Evolutionary conservation across 2,329 filamentous ascomycete species (phyloP).

Genomic region (Curvularia eragrostidis): DNA sequence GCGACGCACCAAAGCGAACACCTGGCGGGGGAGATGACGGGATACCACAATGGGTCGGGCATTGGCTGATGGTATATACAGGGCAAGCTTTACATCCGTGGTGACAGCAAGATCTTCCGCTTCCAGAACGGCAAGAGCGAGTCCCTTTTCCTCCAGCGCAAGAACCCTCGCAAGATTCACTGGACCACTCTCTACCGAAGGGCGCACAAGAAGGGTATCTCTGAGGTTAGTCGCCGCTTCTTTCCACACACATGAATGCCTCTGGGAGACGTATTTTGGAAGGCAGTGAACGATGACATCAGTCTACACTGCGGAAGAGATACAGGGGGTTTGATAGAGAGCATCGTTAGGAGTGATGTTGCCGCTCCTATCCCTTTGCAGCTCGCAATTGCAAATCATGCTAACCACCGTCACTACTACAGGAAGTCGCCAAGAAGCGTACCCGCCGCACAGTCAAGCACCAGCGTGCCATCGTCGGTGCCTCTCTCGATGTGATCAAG

Average conservation of each 20-base stretch:
- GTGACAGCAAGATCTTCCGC: slow-evolving; percentile 99
- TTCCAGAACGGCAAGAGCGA: slow-evolving; percentile 99
- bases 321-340: not conserved
- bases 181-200: slow-evolving; percentile 98
- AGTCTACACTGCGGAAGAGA: slow-evolving; percentile 17
- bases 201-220: slow-evolving; percentile 99
- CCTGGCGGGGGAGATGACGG: slow-evolving; percentile 22
- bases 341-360: slow-evolving; percentile 3
- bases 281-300: slow-evolving; percentile 30
- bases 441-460: slow-evolving; percentile 97
- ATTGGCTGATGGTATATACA: slow-evolving; percentile 55
- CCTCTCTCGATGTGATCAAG: slow-evolving; percentile 99
- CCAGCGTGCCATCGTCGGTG: slow-evolving; percentile 98
- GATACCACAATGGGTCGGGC: slow-evolving; percentile 18
- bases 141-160: slow-evolving; percentile 99
- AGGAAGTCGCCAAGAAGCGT: slow-evolving; percentile 99
- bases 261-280: slow-evolving; percentile 10
- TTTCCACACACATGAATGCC: slow-evolving; percentile 6
- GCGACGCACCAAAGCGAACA: slow-evolving; percentile 23
- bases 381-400: slow-evolving; percentile 6
- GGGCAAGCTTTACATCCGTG: slow-evolving; percentile 99
- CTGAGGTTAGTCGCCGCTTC: slow-evolving; percentile 75
- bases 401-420: slow-evolving; percentile 46
- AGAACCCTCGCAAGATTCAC: slow-evolving; percentile 99
- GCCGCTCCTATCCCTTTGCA: not conserved